Evolutionary conservation across 108 stramenopile genomes (phyloP).

Genomic region (Mayamaea pseudoterrestris): DNA sequence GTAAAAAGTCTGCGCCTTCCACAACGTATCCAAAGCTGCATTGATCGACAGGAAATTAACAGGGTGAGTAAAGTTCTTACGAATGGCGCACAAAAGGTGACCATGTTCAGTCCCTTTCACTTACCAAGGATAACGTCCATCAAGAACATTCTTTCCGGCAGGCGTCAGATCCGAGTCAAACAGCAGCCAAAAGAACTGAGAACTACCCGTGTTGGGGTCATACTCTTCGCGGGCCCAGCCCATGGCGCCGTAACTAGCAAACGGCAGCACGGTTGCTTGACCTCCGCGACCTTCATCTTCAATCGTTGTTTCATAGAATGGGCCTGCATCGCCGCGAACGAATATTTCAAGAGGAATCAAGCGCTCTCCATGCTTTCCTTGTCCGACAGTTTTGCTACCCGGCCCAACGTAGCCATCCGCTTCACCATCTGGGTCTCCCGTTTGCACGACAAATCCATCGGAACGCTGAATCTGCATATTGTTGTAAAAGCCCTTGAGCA

Average conservation of each 20-base stretch:
- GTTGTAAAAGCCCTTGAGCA: slow-evolving; percentile 92
- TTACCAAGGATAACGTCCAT: slow-evolving; percentile 80
- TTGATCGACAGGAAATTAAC: not conserved
- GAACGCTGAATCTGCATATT: slow-evolving; percentile 89
- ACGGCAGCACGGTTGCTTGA: slow-evolving; percentile 84
- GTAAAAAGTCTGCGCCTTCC: slow-evolving; percentile 83
- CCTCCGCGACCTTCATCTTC: slow-evolving; percentile 95
- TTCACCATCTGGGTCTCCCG: slow-evolving; percentile 85
- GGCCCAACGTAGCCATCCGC: slow-evolving; percentile 86
- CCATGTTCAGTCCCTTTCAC: not conserved
- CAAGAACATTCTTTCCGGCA: slow-evolving; percentile 96
- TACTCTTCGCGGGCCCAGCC: slow-evolving; percentile 96
- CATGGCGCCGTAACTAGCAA: slow-evolving; percentile 89
- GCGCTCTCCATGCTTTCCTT: slow-evolving; percentile 72
- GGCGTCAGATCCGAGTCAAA: slow-evolving; percentile 96
- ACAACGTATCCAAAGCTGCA: slow-evolving; percentile 86
- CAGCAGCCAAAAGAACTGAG: slow-evolving; percentile 94
- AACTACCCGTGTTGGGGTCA: slow-evolving; percentile 84
- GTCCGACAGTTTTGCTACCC: slow-evolving; percentile 59
- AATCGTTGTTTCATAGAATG: slow-evolving; percentile 85
- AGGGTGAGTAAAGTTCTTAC: not conserved
- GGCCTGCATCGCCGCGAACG: slow-evolving; percentile 76
- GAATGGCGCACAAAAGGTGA: not conserved
- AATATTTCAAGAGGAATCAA: slow-evolving; percentile 90
- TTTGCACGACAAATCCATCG: slow-evolving; percentile 97